phyloP scores from a whole-genome alignment of 257 asterid genomes.

The Solanum lycopersicoides region DNA sequence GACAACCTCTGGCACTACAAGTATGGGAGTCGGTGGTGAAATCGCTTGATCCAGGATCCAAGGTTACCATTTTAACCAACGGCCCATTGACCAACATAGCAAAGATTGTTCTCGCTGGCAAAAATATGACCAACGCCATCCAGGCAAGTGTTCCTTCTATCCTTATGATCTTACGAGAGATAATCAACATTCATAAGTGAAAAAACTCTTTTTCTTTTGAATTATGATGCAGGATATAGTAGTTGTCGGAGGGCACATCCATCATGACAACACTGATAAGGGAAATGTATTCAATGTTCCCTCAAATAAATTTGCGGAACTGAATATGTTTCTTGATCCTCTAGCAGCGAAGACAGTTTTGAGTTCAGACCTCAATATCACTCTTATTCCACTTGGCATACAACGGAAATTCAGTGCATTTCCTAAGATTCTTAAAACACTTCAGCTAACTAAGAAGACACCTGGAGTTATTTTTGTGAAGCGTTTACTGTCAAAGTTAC shows the following conservation, averaged over 20 bases:
- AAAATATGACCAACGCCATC: slow-evolving; percentile 30
- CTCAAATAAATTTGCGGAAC: slow-evolving; percentile 51
- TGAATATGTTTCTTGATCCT: slow-evolving; percentile 82
- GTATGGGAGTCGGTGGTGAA: neutral
- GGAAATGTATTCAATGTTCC: slow-evolving; percentile 65
- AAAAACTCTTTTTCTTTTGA: neutral
- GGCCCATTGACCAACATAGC: slow-evolving; percentile 86
- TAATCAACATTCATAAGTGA: neutral
- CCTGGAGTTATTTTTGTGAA: slow-evolving; percentile 43
- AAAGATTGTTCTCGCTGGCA: slow-evolving; percentile 38
- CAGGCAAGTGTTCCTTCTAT: slow-evolving; percentile 32
- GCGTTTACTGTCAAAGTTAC: slow-evolving; percentile 44
- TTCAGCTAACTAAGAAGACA: slow-evolving; percentile 33
- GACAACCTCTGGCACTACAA: neutral
- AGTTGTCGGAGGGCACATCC: slow-evolving; percentile 68
- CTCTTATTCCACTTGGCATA: slow-evolving; percentile 50
- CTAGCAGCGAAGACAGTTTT: slow-evolving; percentile 59
- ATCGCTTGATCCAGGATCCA: neutral
- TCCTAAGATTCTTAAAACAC: slow-evolving; percentile 5
- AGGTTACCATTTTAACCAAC: slow-evolving; percentile 61
- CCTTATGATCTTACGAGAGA: neutral
- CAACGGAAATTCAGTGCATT: slow-evolving; percentile 45
- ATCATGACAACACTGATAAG: slow-evolving; percentile 12
- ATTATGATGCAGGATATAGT: slow-evolving; percentile 41
- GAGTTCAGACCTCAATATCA: slow-evolving; percentile 38